Evolutionary conservation across 1,284 basidiomycete species (phyloP).

Genomic region (Trichosporon faecale): DNA sequence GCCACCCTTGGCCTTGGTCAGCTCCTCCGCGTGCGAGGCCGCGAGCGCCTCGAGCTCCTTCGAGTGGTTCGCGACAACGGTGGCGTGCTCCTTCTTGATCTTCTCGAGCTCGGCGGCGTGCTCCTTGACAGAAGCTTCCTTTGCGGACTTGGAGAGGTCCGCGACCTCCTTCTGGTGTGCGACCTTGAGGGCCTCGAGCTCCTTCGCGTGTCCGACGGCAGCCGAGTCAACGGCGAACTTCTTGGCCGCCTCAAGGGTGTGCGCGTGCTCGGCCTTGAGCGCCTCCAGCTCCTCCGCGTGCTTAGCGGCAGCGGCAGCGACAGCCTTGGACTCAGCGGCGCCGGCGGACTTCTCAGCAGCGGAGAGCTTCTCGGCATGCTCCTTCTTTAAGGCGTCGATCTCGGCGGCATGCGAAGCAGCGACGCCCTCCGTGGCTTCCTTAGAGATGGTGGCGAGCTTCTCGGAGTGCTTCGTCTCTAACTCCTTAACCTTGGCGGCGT

Average conservation of each 20-base stretch:
- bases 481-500: slow-evolving; percentile 21
- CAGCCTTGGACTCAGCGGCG: slow-evolving; percentile 10
- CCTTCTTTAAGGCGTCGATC: slow-evolving; percentile 26
- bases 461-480: slow-evolving; percentile 18
- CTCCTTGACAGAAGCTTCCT: slow-evolving; percentile 14
- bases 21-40: slow-evolving; percentile 5
- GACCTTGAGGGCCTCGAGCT: slow-evolving; percentile 14
- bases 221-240: slow-evolving; percentile 28
- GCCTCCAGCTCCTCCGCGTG: slow-evolving; percentile 14
- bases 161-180: slow-evolving; percentile 26
- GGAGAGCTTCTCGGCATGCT: background rate
- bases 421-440: slow-evolving; percentile 10
- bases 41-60: slow-evolving; percentile 8
- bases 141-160: slow-evolving; percentile 9
- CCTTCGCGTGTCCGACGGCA: slow-evolving; percentile 9
- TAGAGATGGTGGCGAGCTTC: slow-evolving; percentile 7
- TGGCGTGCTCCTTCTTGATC: slow-evolving; percentile 12
- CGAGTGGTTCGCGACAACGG: slow-evolving; percentile 12
- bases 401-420: slow-evolving; percentile 1
- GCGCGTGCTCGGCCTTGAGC: slow-evolving; percentile 23
- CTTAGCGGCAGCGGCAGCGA: slow-evolving; percentile 9
- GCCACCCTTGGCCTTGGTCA: slow-evolving; percentile 17
- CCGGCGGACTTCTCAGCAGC: background rate
- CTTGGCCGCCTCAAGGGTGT: slow-evolving; percentile 22
- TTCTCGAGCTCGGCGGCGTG: slow-evolving; percentile 32